Conservation (phyloP, 2,329 filamentous ascomycete genomes). For the Talaromyces sp. region DNA sequence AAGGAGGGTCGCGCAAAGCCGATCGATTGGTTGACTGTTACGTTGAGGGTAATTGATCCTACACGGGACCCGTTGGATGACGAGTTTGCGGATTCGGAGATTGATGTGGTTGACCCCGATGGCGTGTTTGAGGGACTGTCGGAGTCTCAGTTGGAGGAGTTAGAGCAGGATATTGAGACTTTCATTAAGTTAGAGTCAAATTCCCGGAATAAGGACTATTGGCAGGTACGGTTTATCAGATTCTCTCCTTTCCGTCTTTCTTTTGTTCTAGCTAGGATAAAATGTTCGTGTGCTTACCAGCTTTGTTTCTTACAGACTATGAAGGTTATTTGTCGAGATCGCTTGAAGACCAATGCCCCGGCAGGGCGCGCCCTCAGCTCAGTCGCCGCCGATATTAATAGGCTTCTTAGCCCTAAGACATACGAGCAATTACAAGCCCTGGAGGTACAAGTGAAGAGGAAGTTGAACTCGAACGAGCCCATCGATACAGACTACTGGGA, state of each 20-base stretch:
- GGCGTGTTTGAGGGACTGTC: conserved; percentile 75
- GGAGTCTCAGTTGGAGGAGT: conserved; percentile 67
- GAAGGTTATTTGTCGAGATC: conserved; percentile 78
- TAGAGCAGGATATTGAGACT: conserved; percentile 79
- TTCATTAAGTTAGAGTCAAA: conserved; percentile 82
- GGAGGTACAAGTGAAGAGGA: conserved; percentile 82
- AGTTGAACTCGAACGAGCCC: conserved; percentile 83
- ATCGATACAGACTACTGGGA: conserved; percentile 99
- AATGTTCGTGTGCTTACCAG: not conserved
- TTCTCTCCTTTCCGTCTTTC: no score
- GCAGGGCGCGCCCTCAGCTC: conserved; percentile 78
- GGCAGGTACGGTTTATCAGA: conserved; percentile 59
- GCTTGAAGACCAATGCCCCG: conserved; percentile 65
- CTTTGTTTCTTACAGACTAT: conserved; percentile 61
- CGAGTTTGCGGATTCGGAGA: conserved; percentile 74
- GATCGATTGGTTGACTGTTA: conserved; percentile 92
- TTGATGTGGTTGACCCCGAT: conserved; percentile 78
- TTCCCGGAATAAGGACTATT: conserved; percentile 79
- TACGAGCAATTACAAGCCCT: conserved; percentile 83
- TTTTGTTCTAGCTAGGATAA: conserved; percentile 1
- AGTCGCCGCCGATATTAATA: conserved; percentile 85
- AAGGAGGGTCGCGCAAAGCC: conserved; percentile 87
- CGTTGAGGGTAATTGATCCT: conserved; percentile 81
- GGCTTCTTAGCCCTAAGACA: conserved; percentile 80
- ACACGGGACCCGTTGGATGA: conserved; percentile 80